These are phyloP conservation scores for Plasmodium gallinaceum DNA, from an alignment of 169 alveolate species.

Conservation along the genomic window DNA sequence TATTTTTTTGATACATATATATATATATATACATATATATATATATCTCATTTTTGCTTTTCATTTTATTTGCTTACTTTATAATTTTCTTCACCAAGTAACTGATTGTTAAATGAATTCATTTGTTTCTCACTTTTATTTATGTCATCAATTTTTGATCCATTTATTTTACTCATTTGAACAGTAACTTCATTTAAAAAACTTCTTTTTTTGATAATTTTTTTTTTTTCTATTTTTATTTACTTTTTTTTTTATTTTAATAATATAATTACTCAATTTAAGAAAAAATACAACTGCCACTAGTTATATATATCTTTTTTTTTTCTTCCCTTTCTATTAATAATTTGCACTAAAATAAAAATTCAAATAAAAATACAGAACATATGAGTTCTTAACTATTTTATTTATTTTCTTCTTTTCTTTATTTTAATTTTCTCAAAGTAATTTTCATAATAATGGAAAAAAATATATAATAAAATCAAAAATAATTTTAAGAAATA, in stretches of 20 bases:
- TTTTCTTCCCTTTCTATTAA: neutral
- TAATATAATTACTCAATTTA: neutral
- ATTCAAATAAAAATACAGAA: neutral
- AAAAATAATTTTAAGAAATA: neutral
- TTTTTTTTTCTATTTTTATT: neutral
- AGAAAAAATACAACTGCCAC: too few relatives aligned
- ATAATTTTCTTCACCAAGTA: slow-evolving; percentile 11
- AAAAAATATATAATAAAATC: neutral
- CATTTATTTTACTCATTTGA: slow-evolving; percentile 72
- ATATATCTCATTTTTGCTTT: neutral
- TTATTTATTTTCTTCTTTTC: neutral
- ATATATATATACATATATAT: slow-evolving; percentile 1
- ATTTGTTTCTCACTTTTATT: slow-evolving; percentile 14
- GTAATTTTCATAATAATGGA: slow-evolving; percentile 9
- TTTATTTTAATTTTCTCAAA: slow-evolving; percentile 2
- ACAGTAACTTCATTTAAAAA: slow-evolving; percentile 20
- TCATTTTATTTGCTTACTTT: slow-evolving; percentile 9
- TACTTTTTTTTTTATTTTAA: neutral
- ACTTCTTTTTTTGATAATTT: slow-evolving; percentile 8
- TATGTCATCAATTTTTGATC: slow-evolving; percentile 53
- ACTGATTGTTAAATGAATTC: slow-evolving; percentile 10
- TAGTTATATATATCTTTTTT: neutral
- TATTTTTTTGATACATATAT: neutral
- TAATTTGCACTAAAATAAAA: neutral
- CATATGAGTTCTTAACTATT: neutral